A percentile compares a stretch with the other conserved stretches of the same genome.
Conservation (phyloP, 1,284 basidiomycete species). For the Schizopora paradoxa region DNA sequence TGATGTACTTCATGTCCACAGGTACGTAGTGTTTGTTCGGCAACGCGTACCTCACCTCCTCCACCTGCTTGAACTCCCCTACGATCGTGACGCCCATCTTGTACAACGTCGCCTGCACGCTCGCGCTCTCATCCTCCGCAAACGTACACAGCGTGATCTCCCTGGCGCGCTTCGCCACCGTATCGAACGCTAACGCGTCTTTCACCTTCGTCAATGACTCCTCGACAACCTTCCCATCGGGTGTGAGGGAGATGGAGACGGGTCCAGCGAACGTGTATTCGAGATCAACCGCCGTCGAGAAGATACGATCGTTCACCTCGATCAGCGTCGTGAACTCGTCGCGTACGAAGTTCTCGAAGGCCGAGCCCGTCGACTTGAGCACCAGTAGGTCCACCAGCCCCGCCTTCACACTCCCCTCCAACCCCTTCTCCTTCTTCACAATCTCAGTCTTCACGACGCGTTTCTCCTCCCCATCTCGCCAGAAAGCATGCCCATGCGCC, state of each 20-base stretch:
- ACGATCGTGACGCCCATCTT: constrained; percentile 81
- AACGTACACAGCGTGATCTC: constrained; percentile 77
- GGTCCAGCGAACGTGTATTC: constrained; percentile 67
- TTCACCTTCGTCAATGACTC: constrained; percentile 16
- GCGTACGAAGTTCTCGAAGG: constrained; percentile 77
- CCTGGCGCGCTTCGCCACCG: constrained; percentile 54
- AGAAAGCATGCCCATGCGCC: constrained; percentile 78
- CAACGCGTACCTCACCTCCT: constrained; percentile 66
- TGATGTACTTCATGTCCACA: constrained; percentile 67
- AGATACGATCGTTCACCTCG: constrained; percentile 81
- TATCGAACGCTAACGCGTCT: constrained; percentile 54
- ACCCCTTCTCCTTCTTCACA: constrained; percentile 48
- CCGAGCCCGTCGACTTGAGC: constrained; percentile 85
- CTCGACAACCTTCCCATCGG: constrained; percentile 15
- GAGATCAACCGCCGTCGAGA: constrained; percentile 80
- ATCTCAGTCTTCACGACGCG: constrained; percentile 66
- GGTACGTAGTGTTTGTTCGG: constrained; percentile 96
- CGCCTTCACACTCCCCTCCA: constrained; percentile 57
- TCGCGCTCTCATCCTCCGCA: constrained; percentile 83
- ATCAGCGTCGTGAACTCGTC: constrained; percentile 88
- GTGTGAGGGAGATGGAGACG: constrained; percentile 40
- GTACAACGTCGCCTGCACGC: constrained; percentile 88
- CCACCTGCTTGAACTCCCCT: constrained; percentile 56
- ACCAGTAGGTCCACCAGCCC: constrained; percentile 82
- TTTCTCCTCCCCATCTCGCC: constrained; percentile 89